Evolutionary conservation across 2,329 filamentous ascomycete species (phyloP).

Genomic region (Penicillium oxalicum): DNA sequence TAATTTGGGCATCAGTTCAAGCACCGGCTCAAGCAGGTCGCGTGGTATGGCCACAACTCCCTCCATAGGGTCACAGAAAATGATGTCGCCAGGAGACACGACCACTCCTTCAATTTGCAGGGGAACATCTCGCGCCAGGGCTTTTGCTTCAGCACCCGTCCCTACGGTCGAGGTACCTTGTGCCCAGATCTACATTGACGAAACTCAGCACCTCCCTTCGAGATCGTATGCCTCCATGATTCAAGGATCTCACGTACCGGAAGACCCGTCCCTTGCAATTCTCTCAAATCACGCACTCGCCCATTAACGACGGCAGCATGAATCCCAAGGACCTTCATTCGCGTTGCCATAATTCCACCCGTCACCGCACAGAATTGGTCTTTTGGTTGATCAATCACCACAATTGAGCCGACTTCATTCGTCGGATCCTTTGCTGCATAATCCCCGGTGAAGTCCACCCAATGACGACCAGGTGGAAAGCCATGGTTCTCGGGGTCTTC

Average conservation of each 20-base stretch:
- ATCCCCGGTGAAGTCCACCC: conserved; percentile 54
- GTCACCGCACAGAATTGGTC: conserved; percentile 64
- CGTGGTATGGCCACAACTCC: conserved; percentile 64
- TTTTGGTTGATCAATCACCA: conserved; percentile 60
- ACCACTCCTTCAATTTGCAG: conserved; percentile 38
- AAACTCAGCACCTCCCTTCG: conserved; percentile 4
- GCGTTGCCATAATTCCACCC: conserved; percentile 69
- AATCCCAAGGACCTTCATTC: conserved; percentile 59
- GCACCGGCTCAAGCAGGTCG: conserved; percentile 53
- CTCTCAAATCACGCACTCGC: conserved; percentile 59
- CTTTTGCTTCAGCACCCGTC: conserved; percentile 40
- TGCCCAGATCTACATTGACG: conserved; percentile 38
- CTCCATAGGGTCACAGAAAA: conserved; percentile 64
- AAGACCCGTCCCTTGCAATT: conserved; percentile 51
- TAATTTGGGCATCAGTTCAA: conserved; percentile 54
- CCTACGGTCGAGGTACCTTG: conserved; percentile 41
- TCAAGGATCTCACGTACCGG: conserved; percentile 43
- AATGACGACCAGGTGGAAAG: conserved; percentile 57
- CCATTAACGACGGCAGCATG: conserved; percentile 62
- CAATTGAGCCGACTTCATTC: conserved; percentile 51
- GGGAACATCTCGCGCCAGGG: conserved; percentile 36
- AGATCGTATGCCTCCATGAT: background rate
- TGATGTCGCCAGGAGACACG: conserved; percentile 55
- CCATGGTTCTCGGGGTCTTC: conserved; percentile 37
- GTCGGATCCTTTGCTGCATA: conserved; percentile 24